Conservation (phyloP, 805 yeast genomes). For the Nadsonia fulvescens region DNA sequence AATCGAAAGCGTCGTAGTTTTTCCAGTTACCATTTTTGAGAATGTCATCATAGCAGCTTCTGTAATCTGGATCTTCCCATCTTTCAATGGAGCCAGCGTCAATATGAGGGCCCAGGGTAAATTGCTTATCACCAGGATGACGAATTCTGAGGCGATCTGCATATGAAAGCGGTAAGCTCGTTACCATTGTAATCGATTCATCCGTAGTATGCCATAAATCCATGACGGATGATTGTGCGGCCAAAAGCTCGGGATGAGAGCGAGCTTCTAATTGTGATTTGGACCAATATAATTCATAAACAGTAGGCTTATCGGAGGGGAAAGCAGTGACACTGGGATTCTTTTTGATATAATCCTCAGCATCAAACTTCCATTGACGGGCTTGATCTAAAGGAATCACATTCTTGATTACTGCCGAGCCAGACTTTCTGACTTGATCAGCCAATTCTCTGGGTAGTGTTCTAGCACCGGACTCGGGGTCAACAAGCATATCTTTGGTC, state of each 20-base stretch:
- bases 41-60: slow-evolving; percentile 21
- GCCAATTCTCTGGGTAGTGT: too few species aligned
- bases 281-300: slow-evolving; percentile 24
- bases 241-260: slow-evolving; percentile 20
- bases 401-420: slow-evolving; percentile 18
- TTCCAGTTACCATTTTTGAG: slow-evolving; percentile 25
- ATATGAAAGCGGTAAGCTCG: slow-evolving; percentile 23
- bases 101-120: slow-evolving; percentile 23
- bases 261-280: slow-evolving; percentile 23
- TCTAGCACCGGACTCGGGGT: too few species aligned
- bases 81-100: slow-evolving; percentile 28
- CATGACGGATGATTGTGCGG: slow-evolving; percentile 16
- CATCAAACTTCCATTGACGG: slow-evolving; percentile 12
- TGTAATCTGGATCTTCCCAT: slow-evolving; percentile 27
- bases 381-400: slow-evolving; percentile 18
- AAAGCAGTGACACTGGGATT: slow-evolving; percentile 17
- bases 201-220: slow-evolving; percentile 17
- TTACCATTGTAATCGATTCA: slow-evolving; percentile 17
- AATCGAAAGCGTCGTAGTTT: slow-evolving; percentile 24
- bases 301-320: slow-evolving; percentile 13
- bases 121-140: slow-evolving; percentile 19
- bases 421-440: slow-evolving; percentile 10
- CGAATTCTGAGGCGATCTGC: slow-evolving; percentile 28
- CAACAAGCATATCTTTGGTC: too few species aligned
- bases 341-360: slow-evolving; percentile 14